Evolutionary conservation across 495 filamentous ascomycete species (phyloP).

Genomic region (Penicillium argentinense): DNA sequence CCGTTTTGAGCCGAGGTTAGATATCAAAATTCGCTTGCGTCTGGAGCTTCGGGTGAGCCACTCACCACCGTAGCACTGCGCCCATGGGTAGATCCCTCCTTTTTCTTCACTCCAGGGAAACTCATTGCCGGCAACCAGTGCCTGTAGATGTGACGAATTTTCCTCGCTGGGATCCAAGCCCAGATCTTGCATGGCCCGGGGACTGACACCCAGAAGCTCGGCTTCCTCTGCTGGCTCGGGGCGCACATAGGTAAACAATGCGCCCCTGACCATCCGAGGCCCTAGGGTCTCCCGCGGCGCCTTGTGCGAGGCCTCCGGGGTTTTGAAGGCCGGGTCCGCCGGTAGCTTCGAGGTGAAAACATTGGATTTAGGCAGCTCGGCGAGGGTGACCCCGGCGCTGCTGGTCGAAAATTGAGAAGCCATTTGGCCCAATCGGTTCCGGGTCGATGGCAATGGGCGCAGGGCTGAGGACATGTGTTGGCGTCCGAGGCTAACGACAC

Average conservation of each 20-base stretch:
- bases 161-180: slow-evolving; percentile 68
- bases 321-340: slow-evolving; percentile 76
- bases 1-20: slow-evolving; percentile 12
- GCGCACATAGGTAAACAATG: slow-evolving; percentile 87
- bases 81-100: slow-evolving; percentile 87
- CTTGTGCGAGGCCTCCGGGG: slow-evolving; percentile 73
- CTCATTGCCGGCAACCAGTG: slow-evolving; percentile 76
- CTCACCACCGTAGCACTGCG: slow-evolving; percentile 90
- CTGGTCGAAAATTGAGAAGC: slow-evolving; percentile 51
- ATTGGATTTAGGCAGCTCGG: slow-evolving; percentile 81
- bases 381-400: slow-evolving; percentile 46
- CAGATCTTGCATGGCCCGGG: slow-evolving; percentile 73
- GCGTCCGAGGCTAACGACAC: slow-evolving; percentile 6
- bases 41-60: neutral
- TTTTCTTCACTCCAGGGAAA: slow-evolving; percentile 59
- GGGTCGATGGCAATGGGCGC: slow-evolving; percentile 1
- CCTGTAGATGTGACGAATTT: slow-evolving; percentile 70
- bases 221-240: slow-evolving; percentile 68
- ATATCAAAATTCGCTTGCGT: neutral
- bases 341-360: slow-evolving; percentile 78
- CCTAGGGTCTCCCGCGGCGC: slow-evolving; percentile 73
- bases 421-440: slow-evolving; percentile 42
- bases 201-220: slow-evolving; percentile 77
- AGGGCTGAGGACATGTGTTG: slow-evolving; percentile 29
- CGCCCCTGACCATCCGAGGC: slow-evolving; percentile 80